Evolutionary conservation across 371 early-diverging fungal species (phyloP), one percentile per base, ranked within the genome.

Genomic region (Blyttiomyces sp.): DNA sequence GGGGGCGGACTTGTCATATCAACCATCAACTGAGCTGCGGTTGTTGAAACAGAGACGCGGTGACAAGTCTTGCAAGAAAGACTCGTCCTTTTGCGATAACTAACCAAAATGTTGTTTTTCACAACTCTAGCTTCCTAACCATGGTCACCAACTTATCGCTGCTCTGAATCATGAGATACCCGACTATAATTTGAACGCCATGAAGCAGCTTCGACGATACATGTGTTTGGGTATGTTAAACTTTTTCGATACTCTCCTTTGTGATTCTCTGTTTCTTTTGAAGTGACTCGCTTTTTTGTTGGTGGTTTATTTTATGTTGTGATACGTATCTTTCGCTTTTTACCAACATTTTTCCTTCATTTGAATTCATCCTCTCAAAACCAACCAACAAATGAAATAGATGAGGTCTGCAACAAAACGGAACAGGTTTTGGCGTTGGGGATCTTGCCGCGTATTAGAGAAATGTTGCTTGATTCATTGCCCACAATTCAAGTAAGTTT

Each of bases 161-260:
- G 65, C 65, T 17, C 36, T 64, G 21, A 45, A 45, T 17, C 46
- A 46, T 48, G 26, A 46, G 11, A 54, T 50, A 4, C 48, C 55
- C n/a, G 54, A 59, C 13, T 64, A 64, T 31, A 53, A 60, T 23
- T 23, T 64, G n/a, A 59, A 58, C 43, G 58, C 65, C 2, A 48
- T 64, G 13, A 64, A 64, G 49, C 59, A 59, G 24, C 30, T 64
- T 7, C 59, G 65, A 6, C 36, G 65, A 19, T 64, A 51, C 54
- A 64, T 64, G 65, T 64, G 65, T 39, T 43, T 54, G n/a, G 64
- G 64, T 64, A 23, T 13, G 49, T 54, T 17, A 31, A 19, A 46
- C 24, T 56, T 6, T 4, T 35, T 51, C 13, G 30, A 51, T 11
- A 13, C 39, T 39, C n/a, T n/a, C n/a, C n/a, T n/a, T n/a, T n/a